Conservation (phyloP, 768 basidiomycete species). For the Naganishia vaughanmartiniae region DNA sequence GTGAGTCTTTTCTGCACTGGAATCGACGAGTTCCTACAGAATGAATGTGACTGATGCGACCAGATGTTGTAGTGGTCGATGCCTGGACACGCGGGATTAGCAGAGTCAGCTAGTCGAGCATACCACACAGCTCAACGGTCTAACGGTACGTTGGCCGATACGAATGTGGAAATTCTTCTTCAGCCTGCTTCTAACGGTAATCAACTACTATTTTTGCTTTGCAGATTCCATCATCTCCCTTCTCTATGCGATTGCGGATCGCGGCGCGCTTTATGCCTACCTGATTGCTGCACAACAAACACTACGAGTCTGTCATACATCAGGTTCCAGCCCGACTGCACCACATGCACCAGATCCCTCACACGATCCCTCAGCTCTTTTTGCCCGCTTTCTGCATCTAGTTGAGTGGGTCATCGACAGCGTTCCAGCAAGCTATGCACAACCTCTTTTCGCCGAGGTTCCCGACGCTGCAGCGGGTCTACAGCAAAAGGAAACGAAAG, state of each 20-base stretch:
- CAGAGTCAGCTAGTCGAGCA: conserved; percentile 17
- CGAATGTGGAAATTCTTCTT: background rate
- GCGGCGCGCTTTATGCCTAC: conserved; percentile 16
- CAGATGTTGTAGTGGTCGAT: background rate
- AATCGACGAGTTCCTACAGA: too few relatives aligned
- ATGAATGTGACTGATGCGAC: background rate
- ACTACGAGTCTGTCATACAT: background rate
- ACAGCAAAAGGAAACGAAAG: background rate
- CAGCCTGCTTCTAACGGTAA: background rate
- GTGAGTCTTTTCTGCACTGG: background rate
- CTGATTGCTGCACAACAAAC: conserved; percentile 9
- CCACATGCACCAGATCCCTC: background rate
- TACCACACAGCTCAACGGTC: conserved; percentile 14
- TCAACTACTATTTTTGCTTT: background rate
- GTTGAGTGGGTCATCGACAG: conserved; percentile 13
- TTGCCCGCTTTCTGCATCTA: background rate
- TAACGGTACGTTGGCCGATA: background rate
- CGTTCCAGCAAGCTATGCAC: conserved; percentile 16
- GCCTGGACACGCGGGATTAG: conserved; percentile 10
- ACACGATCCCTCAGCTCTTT: too few relatives aligned
- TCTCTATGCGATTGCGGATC: conserved; percentile 11
- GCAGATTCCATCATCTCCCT: conserved; percentile 13
- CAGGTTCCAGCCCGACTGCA: background rate
- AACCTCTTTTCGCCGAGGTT: background rate
- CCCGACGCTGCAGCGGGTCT: background rate